Conservation (phyloP, 306 rosid species). For the Cucurbita pepo region DNA sequence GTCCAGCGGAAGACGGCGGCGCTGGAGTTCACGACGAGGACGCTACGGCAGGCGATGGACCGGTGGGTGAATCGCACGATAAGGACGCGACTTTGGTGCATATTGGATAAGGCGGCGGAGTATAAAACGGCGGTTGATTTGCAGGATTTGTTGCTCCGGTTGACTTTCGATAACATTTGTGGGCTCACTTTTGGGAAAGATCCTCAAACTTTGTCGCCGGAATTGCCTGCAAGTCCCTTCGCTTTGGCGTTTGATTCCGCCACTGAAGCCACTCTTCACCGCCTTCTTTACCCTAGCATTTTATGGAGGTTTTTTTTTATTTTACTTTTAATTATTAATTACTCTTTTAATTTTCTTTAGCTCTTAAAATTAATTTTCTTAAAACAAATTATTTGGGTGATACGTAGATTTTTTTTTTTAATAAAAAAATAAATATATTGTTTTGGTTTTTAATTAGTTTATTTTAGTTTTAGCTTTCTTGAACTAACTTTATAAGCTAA, state of each 20-base stretch:
- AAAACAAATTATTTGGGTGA: too few species aligned
- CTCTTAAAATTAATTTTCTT: too few species aligned
- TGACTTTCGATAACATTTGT: conserved; percentile 83
- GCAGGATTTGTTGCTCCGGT: conserved; percentile 67
- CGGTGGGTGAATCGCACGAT: conserved; percentile 92
- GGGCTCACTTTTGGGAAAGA: conserved; percentile 90
- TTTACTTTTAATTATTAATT: too few species aligned
- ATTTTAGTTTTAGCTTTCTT: too few species aligned
- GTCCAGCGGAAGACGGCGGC: conserved; percentile 95
- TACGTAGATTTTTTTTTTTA: too few species aligned
- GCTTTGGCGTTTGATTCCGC: conserved; percentile 59
- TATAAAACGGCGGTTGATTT: conserved; percentile 43
- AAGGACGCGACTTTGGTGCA: conserved; percentile 59
- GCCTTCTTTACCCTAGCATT: conserved; percentile 61
- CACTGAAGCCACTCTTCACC: conserved; percentile 63
- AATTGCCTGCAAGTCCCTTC: conserved; percentile 40
- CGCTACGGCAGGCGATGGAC: conserved; percentile 80
- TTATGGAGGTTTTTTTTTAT: conserved; percentile 23
- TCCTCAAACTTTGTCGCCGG: conserved; percentile 69
- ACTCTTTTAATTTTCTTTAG: too few species aligned
- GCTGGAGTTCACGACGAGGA: conserved; percentile 74
- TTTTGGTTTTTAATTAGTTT: too few species aligned
- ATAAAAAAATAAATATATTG: too few species aligned
- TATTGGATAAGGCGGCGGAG: conserved; percentile 48
- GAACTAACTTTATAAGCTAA: too few species aligned